A percentile compares a stretch with the other conserved stretches of the same genome.
These are phyloP conservation scores for Skeletonema grethae DNA, from an alignment of 108 stramenopile genomes.

Conservation along the genomic window DNA sequence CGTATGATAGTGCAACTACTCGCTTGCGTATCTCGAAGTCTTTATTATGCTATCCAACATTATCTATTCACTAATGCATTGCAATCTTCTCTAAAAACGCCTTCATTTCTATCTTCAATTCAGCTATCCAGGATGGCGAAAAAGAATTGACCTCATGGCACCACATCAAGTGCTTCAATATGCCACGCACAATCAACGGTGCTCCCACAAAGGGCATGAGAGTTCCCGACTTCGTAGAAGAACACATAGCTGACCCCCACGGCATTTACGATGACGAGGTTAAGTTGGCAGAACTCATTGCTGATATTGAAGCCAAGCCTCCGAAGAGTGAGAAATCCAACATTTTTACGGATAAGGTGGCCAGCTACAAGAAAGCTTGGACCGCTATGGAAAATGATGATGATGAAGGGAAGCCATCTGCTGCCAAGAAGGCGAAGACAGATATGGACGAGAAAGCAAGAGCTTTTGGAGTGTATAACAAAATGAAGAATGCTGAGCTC, in stretches of 20 bases:
- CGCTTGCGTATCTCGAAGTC: too few relatives aligned
- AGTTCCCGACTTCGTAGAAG: conserved; percentile 54
- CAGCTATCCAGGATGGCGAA: neutral
- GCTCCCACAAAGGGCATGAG: neutral
- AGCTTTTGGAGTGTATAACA: conserved; percentile 46
- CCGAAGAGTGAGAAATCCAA: conserved; percentile 21
- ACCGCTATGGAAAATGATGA: conserved; percentile 25
- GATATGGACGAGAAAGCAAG: conserved; percentile 22
- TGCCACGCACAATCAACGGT: neutral
- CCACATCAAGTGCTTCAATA: conserved; percentile 49
- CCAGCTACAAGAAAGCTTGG: conserved; percentile 13
- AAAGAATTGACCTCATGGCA: conserved; percentile 7
- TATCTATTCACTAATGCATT: too few relatives aligned
- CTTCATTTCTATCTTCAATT: neutral
- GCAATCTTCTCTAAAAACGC: neutral
- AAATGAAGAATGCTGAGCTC: conserved; percentile 58
- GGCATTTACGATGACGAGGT: conserved; percentile 27
- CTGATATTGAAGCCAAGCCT: conserved; percentile 18
- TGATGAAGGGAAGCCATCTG: conserved; percentile 38
- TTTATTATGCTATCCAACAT: too few relatives aligned
- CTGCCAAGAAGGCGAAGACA: conserved; percentile 52
- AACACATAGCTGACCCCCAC: conserved; percentile 36
- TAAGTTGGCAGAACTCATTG: conserved; percentile 35
- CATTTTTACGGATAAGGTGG: conserved; percentile 20
- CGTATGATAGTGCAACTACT: too few relatives aligned